Percentiles rank a stretch among this genome's conserved stretches.
Evolutionary conservation across 2,329 filamentous ascomycete genomes (phyloP).

Genomic region (Fusarium pseudograminearum): DNA sequence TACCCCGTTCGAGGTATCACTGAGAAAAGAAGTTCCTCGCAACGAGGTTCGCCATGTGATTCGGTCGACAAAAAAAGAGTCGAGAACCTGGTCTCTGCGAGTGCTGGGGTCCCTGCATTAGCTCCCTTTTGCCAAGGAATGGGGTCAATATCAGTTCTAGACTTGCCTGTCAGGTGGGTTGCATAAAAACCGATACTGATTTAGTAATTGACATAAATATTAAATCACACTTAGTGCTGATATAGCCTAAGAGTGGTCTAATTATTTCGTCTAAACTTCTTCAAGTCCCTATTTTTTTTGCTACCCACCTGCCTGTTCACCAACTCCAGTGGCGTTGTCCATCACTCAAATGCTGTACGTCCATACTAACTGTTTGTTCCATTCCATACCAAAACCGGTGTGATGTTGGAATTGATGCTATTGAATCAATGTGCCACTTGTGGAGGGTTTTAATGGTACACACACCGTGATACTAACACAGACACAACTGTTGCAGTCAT

Average conservation of each 20-base stretch:
- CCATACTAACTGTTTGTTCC: not conserved
- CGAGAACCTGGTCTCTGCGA: constrained; percentile 32
- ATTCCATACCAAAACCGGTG: constrained; percentile 13
- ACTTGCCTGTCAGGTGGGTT: too few species aligned
- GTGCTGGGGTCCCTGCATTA: constrained; percentile 37
- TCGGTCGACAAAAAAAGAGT: constrained; percentile 16
- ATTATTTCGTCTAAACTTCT: too few species aligned
- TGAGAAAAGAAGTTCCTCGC: constrained; percentile 8
- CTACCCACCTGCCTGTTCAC: constrained; percentile 23
- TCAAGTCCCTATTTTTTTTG: too few species aligned
- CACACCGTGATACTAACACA: not conserved
- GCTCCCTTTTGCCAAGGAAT: constrained; percentile 29
- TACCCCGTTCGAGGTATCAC: constrained; percentile 17
- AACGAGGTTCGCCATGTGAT: constrained; percentile 3
- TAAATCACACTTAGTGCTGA: too few species aligned
- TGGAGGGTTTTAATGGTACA: constrained; percentile 1
- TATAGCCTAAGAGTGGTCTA: too few species aligned
- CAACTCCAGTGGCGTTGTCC: constrained; percentile 24
- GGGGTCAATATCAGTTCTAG: constrained; percentile 20
- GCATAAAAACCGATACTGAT: too few species aligned
- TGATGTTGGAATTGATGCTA: constrained; percentile 4
- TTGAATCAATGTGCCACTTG: constrained; percentile 7
- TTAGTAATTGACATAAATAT: too few species aligned
- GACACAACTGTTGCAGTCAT: not conserved
- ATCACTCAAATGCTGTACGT: not conserved